Percentiles rank a stretch among this genome's conserved stretches.
Conservation (phyloP, 2,329 filamentous ascomycete genomes). For the Colletotrichum noveboracense region DNA sequence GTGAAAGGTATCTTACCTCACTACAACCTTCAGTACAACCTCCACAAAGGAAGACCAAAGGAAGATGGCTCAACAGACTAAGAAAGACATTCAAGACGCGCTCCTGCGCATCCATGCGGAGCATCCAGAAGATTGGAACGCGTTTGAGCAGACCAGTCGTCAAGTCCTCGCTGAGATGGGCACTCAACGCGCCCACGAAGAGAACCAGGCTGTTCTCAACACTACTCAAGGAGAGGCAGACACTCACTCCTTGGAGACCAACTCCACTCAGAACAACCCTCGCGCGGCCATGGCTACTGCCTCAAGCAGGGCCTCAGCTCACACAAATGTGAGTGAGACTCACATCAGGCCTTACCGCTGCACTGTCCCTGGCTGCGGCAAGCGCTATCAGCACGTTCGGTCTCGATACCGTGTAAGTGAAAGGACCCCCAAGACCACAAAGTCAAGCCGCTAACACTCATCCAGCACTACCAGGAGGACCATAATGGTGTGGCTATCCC, state of each 20-base stretch:
- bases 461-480: background rate
- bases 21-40: background rate
- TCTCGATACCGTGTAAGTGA: background rate
- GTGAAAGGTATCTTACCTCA: background rate
- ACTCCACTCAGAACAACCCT: background rate
- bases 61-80: background rate
- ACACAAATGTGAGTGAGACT: background rate
- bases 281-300: background rate
- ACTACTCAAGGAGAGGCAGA: background rate
- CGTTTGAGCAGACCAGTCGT: background rate
- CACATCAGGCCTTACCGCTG: background rate
- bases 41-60: background rate
- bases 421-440: background rate
- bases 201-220: background rate
- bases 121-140: background rate
- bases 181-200: background rate
- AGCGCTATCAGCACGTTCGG: background rate
- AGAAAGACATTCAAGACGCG: background rate
- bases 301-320: background rate
- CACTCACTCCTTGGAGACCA: background rate
- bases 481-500: background rate
- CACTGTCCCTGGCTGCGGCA: background rate
- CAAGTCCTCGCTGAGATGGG: background rate
- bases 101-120: background rate
- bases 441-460: rapidly evolving